Evolutionary conservation across 2,329 filamentous ascomycete genomes (phyloP).

Genomic region (Corynespora cassiicola): DNA sequence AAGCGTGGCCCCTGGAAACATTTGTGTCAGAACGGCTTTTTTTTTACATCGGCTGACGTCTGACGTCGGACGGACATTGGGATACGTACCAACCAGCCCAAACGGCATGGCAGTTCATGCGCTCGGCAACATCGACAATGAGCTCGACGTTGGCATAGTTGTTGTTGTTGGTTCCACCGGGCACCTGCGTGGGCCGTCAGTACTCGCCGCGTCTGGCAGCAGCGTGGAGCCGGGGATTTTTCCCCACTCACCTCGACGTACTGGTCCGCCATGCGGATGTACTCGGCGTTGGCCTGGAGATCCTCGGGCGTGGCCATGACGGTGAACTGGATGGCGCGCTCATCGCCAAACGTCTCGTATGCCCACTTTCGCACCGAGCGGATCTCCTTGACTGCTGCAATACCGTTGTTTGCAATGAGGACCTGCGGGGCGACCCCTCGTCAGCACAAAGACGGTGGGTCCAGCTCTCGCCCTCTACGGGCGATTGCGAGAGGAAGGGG

Average conservation of each 20-base stretch:
- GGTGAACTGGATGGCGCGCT: constrained; percentile 97
- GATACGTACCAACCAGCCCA: constrained; percentile 92
- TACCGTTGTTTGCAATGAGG: constrained; percentile 99
- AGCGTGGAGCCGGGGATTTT: too few species aligned
- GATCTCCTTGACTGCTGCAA: constrained; percentile 99
- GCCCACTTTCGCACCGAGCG: constrained; percentile 99
- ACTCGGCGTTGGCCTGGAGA: constrained; percentile 95
- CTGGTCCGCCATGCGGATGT: constrained; percentile 99
- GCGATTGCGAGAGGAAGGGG: too few species aligned
- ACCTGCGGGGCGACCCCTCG: constrained; percentile 64
- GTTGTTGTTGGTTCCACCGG: constrained; percentile 99
- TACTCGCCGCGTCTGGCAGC: neutral
- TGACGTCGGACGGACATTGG: neutral
- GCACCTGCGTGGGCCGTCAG: constrained; percentile 65
- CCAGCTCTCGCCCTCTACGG: too few species aligned
- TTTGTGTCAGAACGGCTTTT: constrained; percentile 20
- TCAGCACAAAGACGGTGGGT: too few species aligned
- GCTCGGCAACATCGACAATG: constrained; percentile 97
- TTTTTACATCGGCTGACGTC: too few species aligned
- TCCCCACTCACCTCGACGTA: constrained; percentile 83
- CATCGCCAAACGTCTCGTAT: constrained; percentile 98
- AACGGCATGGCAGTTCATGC: constrained; percentile 97
- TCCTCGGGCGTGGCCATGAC: constrained; percentile 99
- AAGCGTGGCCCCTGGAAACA: constrained; percentile 75
- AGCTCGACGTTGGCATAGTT: constrained; percentile 99